Conservation (phyloP, 495 filamentous ascomycete genomes). For the Coniosporium apollinis region DNA sequence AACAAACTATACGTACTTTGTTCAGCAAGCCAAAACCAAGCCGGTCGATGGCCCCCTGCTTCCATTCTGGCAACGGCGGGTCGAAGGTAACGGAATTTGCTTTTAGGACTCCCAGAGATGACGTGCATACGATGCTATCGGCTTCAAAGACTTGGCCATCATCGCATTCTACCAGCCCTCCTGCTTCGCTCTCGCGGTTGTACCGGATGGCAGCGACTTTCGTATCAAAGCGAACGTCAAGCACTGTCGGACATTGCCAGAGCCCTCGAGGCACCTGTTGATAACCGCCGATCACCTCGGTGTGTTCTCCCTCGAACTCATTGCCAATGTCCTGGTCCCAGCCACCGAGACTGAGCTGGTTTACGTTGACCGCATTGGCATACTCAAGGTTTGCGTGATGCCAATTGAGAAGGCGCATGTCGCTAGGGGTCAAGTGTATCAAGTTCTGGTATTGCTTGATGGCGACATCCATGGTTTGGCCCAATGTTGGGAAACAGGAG, state of each 20-base stretch:
- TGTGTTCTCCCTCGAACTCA: constrained; percentile 88
- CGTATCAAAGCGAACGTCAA: constrained; percentile 63
- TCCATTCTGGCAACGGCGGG: constrained; percentile 74
- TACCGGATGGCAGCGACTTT: constrained; percentile 57
- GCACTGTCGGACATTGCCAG: constrained; percentile 50
- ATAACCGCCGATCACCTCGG: constrained; percentile 84
- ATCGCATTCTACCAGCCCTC: constrained; percentile 33
- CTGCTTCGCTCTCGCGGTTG: constrained; percentile 7
- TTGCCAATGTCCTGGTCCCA: constrained; percentile 98
- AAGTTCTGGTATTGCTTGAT: constrained; percentile 73
- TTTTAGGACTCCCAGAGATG: constrained; percentile 82
- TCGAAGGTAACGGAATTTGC: constrained; percentile 56
- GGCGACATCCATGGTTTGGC: constrained; percentile 76
- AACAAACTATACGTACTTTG: constrained; percentile 41
- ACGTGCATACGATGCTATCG: constrained; percentile 74
- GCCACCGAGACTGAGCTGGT: constrained; percentile 70
- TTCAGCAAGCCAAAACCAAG: constrained; percentile 90
- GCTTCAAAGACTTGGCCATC: constrained; percentile 63
- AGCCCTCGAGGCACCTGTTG: constrained; percentile 76
- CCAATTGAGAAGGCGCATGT: constrained; percentile 89
- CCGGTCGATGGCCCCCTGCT: constrained; percentile 62
- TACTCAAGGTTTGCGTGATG: constrained; percentile 97
- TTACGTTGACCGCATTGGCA: constrained; percentile 78
- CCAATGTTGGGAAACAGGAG: constrained; percentile 52
- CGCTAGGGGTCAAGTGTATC: constrained; percentile 66